Evolutionary conservation across 139 green algal genomes (phyloP).

Genomic region (Micractinium conductrix): DNA sequence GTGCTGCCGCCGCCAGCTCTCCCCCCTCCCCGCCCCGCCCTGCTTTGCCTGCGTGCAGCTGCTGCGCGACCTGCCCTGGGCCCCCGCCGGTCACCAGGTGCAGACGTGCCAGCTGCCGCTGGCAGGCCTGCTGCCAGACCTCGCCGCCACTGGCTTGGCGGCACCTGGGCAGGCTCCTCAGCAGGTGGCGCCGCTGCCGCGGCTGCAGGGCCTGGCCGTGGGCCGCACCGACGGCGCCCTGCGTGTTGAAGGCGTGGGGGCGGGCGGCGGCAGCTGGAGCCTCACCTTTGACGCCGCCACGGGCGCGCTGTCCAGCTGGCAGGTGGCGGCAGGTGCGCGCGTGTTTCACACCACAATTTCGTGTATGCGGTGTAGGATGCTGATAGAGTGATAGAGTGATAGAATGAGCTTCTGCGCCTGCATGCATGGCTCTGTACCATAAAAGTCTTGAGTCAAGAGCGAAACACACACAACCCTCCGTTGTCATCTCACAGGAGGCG

Average conservation of each 20-base stretch:
- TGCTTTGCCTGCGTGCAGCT: constrained; percentile 22
- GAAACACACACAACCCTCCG: too few species aligned
- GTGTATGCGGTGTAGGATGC: too few species aligned
- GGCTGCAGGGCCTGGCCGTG: not conserved
- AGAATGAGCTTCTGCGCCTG: too few species aligned
- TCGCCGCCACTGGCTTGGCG: too few species aligned
- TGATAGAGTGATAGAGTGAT: too few species aligned
- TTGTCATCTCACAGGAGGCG: too few species aligned
- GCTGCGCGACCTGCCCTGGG: constrained; percentile 47
- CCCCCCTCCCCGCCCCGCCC: not conserved
- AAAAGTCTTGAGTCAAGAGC: too few species aligned
- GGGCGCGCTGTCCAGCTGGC: not conserved
- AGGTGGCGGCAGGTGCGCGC: not conserved
- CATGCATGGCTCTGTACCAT: too few species aligned
- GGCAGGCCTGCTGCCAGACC: not conserved
- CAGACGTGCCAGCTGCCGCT: constrained; percentile 21
- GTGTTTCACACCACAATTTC: too few species aligned
- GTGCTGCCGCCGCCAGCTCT: too few species aligned
- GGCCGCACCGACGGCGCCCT: not conserved
- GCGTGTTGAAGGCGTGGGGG: not conserved
- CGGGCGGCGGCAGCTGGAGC: not conserved
- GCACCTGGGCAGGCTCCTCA: not conserved
- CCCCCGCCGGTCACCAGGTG: constrained; percentile 37
- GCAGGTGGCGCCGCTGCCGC: not conserved
- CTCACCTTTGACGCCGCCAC: not conserved